Percentiles rank a stretch among this genome's conserved stretches.
Conservation (phyloP, 176 grass and related monocot genomes). For the Triticum turgidum region DNA sequence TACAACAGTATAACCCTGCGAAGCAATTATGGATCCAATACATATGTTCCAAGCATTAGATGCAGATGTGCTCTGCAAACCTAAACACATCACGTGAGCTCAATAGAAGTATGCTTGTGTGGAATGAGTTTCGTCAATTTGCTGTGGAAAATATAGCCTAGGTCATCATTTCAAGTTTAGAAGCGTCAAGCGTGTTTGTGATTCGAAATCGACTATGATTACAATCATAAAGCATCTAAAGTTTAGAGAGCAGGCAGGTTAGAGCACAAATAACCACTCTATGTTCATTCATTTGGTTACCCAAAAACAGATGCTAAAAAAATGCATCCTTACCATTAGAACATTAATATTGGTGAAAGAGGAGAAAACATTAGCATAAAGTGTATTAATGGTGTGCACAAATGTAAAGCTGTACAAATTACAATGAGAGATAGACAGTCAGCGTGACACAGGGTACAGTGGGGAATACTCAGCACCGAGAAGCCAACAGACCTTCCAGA, state of each 20-base stretch:
- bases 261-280: neutral
- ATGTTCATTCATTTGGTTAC: neutral
- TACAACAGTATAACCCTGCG: neutral
- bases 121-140: neutral
- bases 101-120: neutral
- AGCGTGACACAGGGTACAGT: neutral
- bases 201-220: neutral
- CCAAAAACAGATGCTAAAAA: neutral
- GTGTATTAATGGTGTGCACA: neutral
- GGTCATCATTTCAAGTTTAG: neutral
- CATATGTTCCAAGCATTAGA: neutral
- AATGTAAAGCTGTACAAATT: neutral
- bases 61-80: neutral
- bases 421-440: neutral
- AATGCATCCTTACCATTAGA: neutral
- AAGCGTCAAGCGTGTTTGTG: neutral
- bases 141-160: neutral
- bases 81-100: neutral
- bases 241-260: neutral
- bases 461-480: neutral
- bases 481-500: conserved; percentile 69
- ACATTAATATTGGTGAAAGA: neutral
- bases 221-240: neutral
- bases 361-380: neutral
- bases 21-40: neutral